Conservation (phyloP, 2,329 filamentous ascomycete genomes). For the Fusarium papillatum region DNA sequence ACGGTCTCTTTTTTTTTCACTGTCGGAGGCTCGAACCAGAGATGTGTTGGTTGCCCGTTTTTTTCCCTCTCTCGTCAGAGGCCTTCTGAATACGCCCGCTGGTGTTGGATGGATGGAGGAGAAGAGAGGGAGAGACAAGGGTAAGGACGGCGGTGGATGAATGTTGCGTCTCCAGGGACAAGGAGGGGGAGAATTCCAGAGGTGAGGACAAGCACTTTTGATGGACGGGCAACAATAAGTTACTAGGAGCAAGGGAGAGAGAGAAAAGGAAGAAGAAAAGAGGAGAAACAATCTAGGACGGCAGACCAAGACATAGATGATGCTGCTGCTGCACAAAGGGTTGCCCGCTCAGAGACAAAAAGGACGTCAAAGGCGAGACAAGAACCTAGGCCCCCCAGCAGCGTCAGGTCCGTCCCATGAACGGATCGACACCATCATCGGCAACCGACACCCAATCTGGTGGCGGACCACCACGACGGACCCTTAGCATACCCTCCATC, state of each 20-base stretch:
- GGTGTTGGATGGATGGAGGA: neutral
- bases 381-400: neutral
- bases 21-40: neutral
- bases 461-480: slow-evolving; percentile 6
- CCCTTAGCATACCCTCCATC: neutral
- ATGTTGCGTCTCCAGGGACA: slow-evolving; percentile 27
- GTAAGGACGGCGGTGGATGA: slow-evolving; percentile 5
- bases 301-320: neutral
- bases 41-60: neutral
- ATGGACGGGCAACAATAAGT: neutral
- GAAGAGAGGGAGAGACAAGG: slow-evolving; percentile 12
- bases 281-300: neutral
- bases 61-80: neutral
- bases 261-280: neutral
- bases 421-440: slow-evolving; percentile 4
- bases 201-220: neutral
- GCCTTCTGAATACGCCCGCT: neutral
- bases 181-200: slow-evolving; percentile 23
- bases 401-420: neutral
- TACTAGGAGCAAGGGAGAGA: neutral
- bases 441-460: slow-evolving; percentile 5
- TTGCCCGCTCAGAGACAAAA: neutral
- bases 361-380: neutral
- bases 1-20: no score
- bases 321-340: neutral